phyloP scores from a whole-genome alignment of 2,329 filamentous ascomycete species.

The Stagonosporopsis tanaceti region DNA sequence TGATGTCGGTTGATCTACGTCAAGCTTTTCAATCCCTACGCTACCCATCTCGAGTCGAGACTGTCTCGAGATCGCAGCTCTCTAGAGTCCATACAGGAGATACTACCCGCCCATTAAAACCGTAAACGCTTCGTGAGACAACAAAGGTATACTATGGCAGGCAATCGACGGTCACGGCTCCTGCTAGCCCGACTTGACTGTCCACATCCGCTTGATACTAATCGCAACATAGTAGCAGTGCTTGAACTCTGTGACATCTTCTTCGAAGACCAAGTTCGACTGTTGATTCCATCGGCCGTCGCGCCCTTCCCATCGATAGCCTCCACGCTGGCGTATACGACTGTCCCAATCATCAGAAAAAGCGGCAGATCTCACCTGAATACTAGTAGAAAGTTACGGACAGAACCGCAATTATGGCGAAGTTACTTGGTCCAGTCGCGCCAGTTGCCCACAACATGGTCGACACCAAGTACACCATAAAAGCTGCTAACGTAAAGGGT shows the following conservation, averaged over 20 bases:
- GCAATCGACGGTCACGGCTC: slow-evolving; percentile 44
- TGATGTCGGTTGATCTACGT: slow-evolving; percentile 68
- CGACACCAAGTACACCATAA: slow-evolving; percentile 52
- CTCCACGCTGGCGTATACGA: slow-evolving; percentile 53
- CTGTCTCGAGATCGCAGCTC: slow-evolving; percentile 65
- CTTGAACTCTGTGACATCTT: slow-evolving; percentile 43
- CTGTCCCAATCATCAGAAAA: slow-evolving; percentile 52
- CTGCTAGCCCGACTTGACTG: slow-evolving; percentile 38
- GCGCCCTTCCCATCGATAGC: slow-evolving; percentile 34
- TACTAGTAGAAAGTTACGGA: slow-evolving; percentile 50
- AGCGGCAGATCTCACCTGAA: slow-evolving; percentile 59
- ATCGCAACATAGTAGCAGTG: slow-evolving; percentile 44
- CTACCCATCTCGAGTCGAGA: slow-evolving; percentile 64
- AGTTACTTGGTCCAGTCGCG: slow-evolving; percentile 43
- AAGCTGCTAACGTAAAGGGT: slow-evolving; percentile 38
- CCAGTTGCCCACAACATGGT: slow-evolving; percentile 42
- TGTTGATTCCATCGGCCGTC: slow-evolving; percentile 40
- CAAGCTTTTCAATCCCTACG: slow-evolving; percentile 62
- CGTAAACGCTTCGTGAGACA: slow-evolving; percentile 31
- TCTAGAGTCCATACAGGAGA: slow-evolving; percentile 65
- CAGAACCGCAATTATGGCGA: slow-evolving; percentile 58
- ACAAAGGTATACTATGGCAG: slow-evolving; percentile 52
- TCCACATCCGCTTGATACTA: slow-evolving; percentile 41
- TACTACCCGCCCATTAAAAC: slow-evolving; percentile 57
- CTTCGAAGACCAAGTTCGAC: slow-evolving; percentile 41